These are phyloP conservation scores for Fragaria nilgerrensis DNA, from an alignment of 306 rosid genomes.

Conservation along the genomic window DNA sequence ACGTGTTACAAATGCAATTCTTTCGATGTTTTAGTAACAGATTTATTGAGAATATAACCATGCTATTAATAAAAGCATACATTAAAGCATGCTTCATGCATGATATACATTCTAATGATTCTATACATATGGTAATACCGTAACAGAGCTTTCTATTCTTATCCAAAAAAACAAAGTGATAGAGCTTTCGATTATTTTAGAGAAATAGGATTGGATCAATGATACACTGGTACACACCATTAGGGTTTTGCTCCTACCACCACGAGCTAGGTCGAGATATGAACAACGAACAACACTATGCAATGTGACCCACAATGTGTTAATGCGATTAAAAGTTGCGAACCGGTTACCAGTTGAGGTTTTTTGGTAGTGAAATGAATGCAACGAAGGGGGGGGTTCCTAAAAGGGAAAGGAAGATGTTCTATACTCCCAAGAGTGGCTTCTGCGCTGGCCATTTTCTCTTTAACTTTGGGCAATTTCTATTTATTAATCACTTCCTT, in stretches of 20 bases:
- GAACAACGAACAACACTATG: background rate
- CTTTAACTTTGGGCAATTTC: background rate
- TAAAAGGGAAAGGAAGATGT: background rate
- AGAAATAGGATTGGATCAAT: background rate
- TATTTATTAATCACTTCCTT: background rate
- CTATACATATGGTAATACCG: no score
- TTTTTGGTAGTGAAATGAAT: background rate
- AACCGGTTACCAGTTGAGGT: background rate
- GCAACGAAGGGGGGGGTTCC: background rate
- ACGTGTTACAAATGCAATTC: no score
- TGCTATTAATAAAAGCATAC: no score
- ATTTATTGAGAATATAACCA: no score
- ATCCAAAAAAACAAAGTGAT: no score
- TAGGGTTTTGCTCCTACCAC: background rate
- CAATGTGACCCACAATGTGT: constrained; percentile 20
- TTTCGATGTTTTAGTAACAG: no score
- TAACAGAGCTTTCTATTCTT: no score
- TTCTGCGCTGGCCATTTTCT: constrained; percentile 18
- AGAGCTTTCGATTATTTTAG: no score
- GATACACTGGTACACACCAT: background rate
- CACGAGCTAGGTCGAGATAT: constrained; percentile 2
- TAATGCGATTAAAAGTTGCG: constrained; percentile 12
- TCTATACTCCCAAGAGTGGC: background rate
- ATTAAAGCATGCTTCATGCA: no score
- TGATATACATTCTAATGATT: no score